These are phyloP conservation scores for Pythium grandisporangium DNA, from an alignment of 352 stramenopile genomes.

Conservation along the genomic window DNA sequence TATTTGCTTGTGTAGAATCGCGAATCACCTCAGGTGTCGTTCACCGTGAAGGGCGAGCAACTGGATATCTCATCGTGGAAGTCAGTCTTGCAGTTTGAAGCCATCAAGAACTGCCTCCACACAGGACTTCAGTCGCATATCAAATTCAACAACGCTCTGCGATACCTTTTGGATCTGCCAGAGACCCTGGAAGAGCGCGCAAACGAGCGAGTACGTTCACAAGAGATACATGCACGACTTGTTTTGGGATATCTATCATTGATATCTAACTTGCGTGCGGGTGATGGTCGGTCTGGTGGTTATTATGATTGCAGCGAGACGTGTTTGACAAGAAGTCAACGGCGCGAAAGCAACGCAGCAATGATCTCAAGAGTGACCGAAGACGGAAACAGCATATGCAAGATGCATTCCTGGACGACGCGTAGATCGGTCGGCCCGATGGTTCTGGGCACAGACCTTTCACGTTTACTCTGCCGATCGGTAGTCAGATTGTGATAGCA, in stretches of 20 bases:
- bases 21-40: constrained; percentile 70
- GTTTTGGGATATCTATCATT: no score
- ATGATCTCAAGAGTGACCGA: constrained; percentile 70
- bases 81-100: constrained; percentile 76
- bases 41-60: constrained; percentile 67
- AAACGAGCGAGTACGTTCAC: constrained; percentile 64
- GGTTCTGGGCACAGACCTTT: no score
- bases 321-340: constrained; percentile 79
- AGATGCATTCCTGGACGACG: constrained; percentile 61
- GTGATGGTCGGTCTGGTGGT: no score
- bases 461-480: no score
- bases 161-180: constrained; percentile 61
- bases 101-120: constrained; percentile 65
- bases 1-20: constrained; percentile 29
- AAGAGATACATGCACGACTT: no score
- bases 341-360: constrained; percentile 69
- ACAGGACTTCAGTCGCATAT: constrained; percentile 77
- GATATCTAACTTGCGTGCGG: no score
- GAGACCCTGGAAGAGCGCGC: constrained; percentile 67
- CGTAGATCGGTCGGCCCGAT: constrained; percentile 13
- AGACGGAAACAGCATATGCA: constrained; percentile 73
- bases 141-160: constrained; percentile 85
- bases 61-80: constrained; percentile 71
- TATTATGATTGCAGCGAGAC: constrained; percentile 31
- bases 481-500: no score